A percentile compares a stretch with the other conserved stretches of the same genome.
Evolutionary conservation across 805 yeast species (phyloP).

Genomic region (Candida tammaniensis): DNA sequence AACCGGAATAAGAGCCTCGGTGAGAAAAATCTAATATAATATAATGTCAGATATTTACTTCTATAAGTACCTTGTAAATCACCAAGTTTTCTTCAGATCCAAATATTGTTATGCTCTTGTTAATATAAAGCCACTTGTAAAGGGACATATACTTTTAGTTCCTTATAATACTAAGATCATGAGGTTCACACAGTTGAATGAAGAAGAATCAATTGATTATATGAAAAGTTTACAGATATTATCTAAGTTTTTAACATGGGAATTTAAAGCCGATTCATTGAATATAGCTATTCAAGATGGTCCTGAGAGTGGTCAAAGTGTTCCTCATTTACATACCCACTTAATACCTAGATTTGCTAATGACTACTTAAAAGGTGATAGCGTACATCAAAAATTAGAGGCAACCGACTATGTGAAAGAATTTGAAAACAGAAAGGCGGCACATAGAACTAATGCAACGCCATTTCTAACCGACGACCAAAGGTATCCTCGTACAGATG

Average conservation of each 20-base stretch:
- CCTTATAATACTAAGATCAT: constrained; percentile 66
- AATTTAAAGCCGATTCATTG: constrained; percentile 76
- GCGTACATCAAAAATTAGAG: constrained; percentile 65
- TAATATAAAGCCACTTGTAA: constrained; percentile 85
- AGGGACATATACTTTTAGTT: constrained; percentile 90
- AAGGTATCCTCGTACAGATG: constrained; percentile 55
- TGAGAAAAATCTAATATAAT: too few relatives aligned
- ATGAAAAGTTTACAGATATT: constrained; percentile 72
- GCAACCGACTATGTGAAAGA: constrained; percentile 42
- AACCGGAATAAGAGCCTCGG: not conserved
- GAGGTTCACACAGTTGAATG: constrained; percentile 65
- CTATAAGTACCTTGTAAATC: constrained; percentile 52
- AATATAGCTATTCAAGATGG: constrained; percentile 97
- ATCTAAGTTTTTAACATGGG: constrained; percentile 60
- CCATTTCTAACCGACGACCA: constrained; percentile 42
- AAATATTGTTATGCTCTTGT: constrained; percentile 79
- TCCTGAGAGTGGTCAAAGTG: constrained; percentile 92
- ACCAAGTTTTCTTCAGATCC: constrained; percentile 59
- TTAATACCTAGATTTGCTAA: constrained; percentile 76
- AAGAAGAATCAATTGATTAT: constrained; percentile 74
- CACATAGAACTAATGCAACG: constrained; percentile 25
- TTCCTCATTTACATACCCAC: constrained; percentile 94
- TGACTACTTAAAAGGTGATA: constrained; percentile 61
- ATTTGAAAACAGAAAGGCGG: constrained; percentile 25
- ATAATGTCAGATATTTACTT: constrained; percentile 40